phyloP scores from a whole-genome alignment of 768 basidiomycete species.

The Thelephora ganbajun region DNA sequence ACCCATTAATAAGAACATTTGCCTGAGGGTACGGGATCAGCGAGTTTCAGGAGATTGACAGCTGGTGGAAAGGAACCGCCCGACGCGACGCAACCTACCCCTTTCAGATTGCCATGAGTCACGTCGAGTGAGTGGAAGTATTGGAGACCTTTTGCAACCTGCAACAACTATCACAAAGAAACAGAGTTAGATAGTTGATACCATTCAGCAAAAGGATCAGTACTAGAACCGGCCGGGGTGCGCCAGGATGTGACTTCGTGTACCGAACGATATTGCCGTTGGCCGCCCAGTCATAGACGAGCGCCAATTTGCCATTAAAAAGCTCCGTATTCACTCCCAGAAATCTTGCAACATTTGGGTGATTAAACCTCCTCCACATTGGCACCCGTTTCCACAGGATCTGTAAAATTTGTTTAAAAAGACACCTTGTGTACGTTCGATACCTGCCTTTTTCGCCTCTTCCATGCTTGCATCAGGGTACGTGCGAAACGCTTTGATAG shows the following conservation, averaged over 20 bases:
- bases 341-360: no score
- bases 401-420: no score
- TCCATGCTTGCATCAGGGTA: neutral
- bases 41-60: neutral
- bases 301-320: neutral
- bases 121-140: neutral
- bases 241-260: slow-evolving; percentile 1
- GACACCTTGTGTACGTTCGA: no score
- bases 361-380: no score
- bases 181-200: neutral
- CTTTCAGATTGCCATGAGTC: slow-evolving; percentile 3
- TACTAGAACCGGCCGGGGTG: slow-evolving; percentile 1
- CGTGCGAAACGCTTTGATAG: neutral
- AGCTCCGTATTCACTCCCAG: no score
- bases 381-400: no score
- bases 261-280: slow-evolving; percentile 3
- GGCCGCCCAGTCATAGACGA: slow-evolving; percentile 5
- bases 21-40: neutral
- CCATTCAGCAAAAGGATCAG: neutral
- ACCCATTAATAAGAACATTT: slow-evolving; percentile 1
- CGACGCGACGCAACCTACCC: neutral
- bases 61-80: neutral
- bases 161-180: neutral
- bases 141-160: neutral
- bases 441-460: neutral